Conservation (phyloP, 2,329 filamentous ascomycete genomes). For the Chalara sp. region DNA sequence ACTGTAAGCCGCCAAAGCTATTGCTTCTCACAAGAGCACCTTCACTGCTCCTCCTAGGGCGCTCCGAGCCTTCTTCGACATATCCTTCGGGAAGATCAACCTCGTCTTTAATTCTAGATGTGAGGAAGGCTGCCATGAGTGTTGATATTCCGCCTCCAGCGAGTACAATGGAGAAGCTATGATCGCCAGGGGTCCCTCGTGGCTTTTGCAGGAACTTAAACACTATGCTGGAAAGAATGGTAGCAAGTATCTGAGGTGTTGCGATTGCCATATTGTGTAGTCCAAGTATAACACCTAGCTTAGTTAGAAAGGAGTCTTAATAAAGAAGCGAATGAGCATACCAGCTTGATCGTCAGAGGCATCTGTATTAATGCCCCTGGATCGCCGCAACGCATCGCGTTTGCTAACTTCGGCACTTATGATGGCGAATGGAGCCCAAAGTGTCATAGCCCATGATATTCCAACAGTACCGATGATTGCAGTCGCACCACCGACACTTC, state of each 20-base stretch:
- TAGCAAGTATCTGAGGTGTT: conserved; percentile 85
- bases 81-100: conserved; percentile 17
- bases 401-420: conserved; percentile 89
- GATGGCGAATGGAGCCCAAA: conserved; percentile 93
- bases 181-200: conserved; percentile 74
- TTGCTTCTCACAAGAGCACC: conserved; percentile 7
- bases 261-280: conserved; percentile 96
- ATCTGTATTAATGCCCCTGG: conserved; percentile 21
- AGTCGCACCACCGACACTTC: conserved; percentile 64
- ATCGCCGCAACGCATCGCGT: conserved; percentile 61
- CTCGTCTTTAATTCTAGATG: conserved; percentile 26
- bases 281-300: conserved; percentile 68
- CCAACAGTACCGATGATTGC: conserved; percentile 75
- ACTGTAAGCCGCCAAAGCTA: conserved; percentile 10
- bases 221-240: conserved; percentile 73
- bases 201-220: conserved; percentile 86
- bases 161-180: conserved; percentile 80
- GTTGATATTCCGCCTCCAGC: conserved; percentile 77
- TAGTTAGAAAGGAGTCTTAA: neutral
- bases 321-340: neutral
- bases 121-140: conserved; percentile 65
- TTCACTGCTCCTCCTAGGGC: conserved; percentile 7
- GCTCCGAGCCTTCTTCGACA: conserved; percentile 4
- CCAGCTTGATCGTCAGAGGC: conserved; percentile 12
- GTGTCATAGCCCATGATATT: conserved; percentile 84